phyloP scores from a whole-genome alignment of 768 basidiomycete genomes.

The Cyclocybe aegerita region DNA sequence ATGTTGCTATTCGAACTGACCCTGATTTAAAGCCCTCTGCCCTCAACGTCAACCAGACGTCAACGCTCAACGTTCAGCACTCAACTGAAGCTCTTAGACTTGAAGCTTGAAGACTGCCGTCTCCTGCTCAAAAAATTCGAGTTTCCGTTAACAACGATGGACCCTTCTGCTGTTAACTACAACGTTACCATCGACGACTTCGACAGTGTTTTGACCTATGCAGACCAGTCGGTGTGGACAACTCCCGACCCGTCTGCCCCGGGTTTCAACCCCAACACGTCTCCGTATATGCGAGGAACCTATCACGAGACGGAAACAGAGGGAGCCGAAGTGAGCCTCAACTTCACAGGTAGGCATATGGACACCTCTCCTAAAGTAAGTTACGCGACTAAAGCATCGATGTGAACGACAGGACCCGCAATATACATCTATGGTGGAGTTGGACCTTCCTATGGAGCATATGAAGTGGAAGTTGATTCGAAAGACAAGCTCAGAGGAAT shows the following conservation, averaged over 20 bases:
- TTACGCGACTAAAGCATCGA: not conserved
- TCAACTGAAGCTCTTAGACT: too few relatives aligned
- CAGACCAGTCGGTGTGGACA: constrained; percentile 37
- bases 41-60: too few relatives aligned
- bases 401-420: constrained; percentile 33
- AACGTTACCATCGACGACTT: constrained; percentile 51
- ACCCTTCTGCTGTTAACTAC: constrained; percentile 38
- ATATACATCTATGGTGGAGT: constrained; percentile 41
- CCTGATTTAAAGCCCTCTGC: too few relatives aligned
- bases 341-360: constrained; percentile 39
- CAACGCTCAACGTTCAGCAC: too few relatives aligned
- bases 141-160: constrained; percentile 25
- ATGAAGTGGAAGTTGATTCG: constrained; percentile 38
- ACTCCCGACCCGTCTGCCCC: constrained; percentile 47
- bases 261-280: constrained; percentile 30
- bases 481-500: constrained; percentile 18
- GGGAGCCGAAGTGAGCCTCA: constrained; percentile 36
- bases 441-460: constrained; percentile 44
- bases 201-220: constrained; percentile 41
- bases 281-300: constrained; percentile 43
- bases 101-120: too few relatives aligned
- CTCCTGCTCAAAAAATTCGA: too few relatives aligned
- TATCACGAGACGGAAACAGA: constrained; percentile 39
- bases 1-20: too few relatives aligned
- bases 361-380: not conserved